Base-by-base conservation (phyloP, 192 early-diverging fungal species). In the Backusella macrospora region DNA sequence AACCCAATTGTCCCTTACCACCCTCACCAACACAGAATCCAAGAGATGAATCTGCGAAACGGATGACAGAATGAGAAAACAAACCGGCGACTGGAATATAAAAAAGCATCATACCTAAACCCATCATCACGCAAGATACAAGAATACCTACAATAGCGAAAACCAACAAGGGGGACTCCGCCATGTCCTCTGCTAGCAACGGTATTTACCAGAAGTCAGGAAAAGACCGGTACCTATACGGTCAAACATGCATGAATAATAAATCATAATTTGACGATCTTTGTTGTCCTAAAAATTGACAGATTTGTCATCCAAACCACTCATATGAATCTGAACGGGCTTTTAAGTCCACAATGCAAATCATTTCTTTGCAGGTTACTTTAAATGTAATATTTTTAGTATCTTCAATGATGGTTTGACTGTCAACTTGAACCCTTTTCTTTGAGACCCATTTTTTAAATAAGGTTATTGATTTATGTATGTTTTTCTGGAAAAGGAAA, bases 41-140 rank as follows among this genome's bases (percentile, higher is more conserved):
- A 47, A 91, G 77, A 14, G 92, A 86, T 3, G 94, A 92, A 79
- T 96, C 94, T 26, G 94, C 86, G 71, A 95, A 98, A 10, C 93
- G 90, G 18, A 86, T 82, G 8, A 89, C 92, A 78, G 90, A 92
- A 70, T 89, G 90, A 73, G 89, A 90, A 74, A 95, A 96, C 6
- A 89, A 88, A 38, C 95, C 95, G 2, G 93, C 87, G 62, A 90
- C 85, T 15, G 94, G 94, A 46, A 94, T 88, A 43, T 86, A 86
- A 0, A 93, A 86, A 0, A 91, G 88, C 90, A 95, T 90, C 72
- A 94, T 93, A 70, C 91, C 94, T 71, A 95, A 81, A 62, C 89
- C 89, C 55, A 89, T 91, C 77, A 89, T 86, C 21, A 89, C 79
- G 40, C 87, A 89, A 67, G 85, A 90, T 4, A 90, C 88, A 79